phyloP scores from a whole-genome alignment of 2,329 filamentous ascomycete genomes.

The Aspergillus felis region DNA sequence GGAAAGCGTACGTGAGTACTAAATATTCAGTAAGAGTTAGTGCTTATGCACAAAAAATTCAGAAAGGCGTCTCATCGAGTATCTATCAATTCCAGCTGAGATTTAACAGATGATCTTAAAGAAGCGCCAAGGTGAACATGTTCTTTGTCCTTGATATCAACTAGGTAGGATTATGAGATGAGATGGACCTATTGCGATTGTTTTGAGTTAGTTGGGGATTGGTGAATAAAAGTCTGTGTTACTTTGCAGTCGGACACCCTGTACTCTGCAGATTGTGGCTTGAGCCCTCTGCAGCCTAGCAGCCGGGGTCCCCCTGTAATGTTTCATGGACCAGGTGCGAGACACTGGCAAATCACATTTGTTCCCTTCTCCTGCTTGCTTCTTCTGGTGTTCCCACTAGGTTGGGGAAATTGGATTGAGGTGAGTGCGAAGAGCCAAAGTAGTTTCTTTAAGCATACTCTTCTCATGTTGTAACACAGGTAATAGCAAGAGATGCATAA shows the following conservation, averaged over 20 bases:
- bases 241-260: too few species aligned
- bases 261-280: too few species aligned
- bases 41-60: too few species aligned
- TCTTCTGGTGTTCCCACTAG: neutral
- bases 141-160: neutral
- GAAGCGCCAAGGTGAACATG: neutral
- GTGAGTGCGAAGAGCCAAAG: too few species aligned
- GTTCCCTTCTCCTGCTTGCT: neutral
- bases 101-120: neutral
- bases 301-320: neutral
- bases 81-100: neutral
- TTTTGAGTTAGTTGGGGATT: too few species aligned
- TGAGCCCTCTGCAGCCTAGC: too few species aligned
- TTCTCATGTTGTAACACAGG: neutral
- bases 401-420: neutral
- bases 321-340: neutral
- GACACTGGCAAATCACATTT: neutral
- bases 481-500: neutral
- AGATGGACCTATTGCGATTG: too few species aligned
- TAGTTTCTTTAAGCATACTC: too few species aligned
- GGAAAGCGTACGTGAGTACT: neutral
- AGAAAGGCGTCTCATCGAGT: neutral
- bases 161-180: neutral
- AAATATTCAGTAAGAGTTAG: neutral
- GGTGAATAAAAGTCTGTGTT: too few species aligned